These are phyloP conservation scores for Scedosporium apiospermum DNA, from an alignment of 2,329 filamentous ascomycete species.

Conservation along the genomic window DNA sequence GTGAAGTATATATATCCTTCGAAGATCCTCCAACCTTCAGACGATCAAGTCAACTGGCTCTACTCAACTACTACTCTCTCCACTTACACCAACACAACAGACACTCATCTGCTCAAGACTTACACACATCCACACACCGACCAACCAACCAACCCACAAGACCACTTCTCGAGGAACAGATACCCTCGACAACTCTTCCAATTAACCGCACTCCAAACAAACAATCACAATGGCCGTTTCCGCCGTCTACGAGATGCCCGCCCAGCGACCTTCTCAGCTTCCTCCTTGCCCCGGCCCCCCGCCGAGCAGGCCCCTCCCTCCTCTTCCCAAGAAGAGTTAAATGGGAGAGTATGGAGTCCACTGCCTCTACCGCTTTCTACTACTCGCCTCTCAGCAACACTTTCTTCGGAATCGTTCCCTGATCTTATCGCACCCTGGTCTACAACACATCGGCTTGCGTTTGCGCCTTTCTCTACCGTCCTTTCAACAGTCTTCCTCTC, in stretches of 20 bases:
- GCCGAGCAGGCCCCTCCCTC: slow-evolving; percentile 54
- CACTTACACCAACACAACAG: slow-evolving; percentile 10
- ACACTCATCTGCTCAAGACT: slow-evolving; percentile 12
- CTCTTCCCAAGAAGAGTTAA: slow-evolving; percentile 53
- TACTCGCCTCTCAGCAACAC: neutral
- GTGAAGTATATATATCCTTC: neutral
- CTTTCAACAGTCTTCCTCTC: neutral
- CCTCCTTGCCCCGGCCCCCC: slow-evolving; percentile 59
- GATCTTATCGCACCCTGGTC: neutral
- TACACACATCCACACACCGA: neutral
- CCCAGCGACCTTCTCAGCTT: slow-evolving; percentile 55
- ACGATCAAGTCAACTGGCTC: slow-evolving; percentile 6
- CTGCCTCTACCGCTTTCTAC: neutral
- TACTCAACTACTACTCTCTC: slow-evolving; percentile 8
- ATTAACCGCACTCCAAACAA: slow-evolving; percentile 9
- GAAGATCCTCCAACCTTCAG: neutral
- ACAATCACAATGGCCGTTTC: slow-evolving; percentile 6
- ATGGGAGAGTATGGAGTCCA: neutral
- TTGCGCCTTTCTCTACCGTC: neutral
- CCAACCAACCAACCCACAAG: neutral
- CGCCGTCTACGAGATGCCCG: slow-evolving; percentile 36
- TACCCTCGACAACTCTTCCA: neutral
- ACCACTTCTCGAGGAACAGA: neutral
- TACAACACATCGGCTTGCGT: neutral
- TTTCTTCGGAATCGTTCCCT: neutral